These are phyloP conservation scores for Alloascoidea hylecoeti DNA, from an alignment of 805 yeast species.

Conservation along the genomic window DNA sequence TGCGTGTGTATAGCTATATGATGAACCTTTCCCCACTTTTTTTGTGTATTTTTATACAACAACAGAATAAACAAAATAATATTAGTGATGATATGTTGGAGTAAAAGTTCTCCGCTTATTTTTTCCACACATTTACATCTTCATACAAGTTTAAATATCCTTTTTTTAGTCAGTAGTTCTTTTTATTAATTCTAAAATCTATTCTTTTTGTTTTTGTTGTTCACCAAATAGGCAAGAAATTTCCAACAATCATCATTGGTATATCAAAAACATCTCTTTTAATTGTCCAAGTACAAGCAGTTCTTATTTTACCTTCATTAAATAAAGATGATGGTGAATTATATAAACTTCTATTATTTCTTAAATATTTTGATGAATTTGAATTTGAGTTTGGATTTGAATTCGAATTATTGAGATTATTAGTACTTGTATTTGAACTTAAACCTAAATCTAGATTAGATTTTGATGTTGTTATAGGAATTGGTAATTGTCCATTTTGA, in stretches of 20 bases:
- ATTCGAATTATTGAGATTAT: too few relatives aligned
- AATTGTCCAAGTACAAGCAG: conserved; percentile 85
- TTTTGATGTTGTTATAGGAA: neutral
- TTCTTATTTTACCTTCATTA: conserved; percentile 29
- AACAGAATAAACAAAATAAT: too few relatives aligned
- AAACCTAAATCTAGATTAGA: neutral
- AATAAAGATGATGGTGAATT: neutral
- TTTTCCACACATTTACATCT: neutral
- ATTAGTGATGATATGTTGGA: too few relatives aligned
- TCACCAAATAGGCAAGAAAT: conserved; percentile 58
- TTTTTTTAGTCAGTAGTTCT: neutral
- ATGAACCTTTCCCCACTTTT: too few relatives aligned
- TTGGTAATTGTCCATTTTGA: conserved; percentile 10
- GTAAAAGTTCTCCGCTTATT: too few relatives aligned
- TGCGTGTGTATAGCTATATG: too few relatives aligned
- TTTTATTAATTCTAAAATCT: neutral
- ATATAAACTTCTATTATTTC: neutral
- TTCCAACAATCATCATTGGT: conserved; percentile 94
- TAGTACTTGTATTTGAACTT: neutral
- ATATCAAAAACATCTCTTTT: conserved; percentile 92
- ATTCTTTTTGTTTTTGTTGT: conserved; percentile 13
- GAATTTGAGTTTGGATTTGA: neutral
- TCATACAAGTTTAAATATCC: neutral
- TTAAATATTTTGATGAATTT: neutral
- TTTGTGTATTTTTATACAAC: too few relatives aligned